Conservation (phyloP, 768 basidiomycete species). For the Amanita phalloides region DNA sequence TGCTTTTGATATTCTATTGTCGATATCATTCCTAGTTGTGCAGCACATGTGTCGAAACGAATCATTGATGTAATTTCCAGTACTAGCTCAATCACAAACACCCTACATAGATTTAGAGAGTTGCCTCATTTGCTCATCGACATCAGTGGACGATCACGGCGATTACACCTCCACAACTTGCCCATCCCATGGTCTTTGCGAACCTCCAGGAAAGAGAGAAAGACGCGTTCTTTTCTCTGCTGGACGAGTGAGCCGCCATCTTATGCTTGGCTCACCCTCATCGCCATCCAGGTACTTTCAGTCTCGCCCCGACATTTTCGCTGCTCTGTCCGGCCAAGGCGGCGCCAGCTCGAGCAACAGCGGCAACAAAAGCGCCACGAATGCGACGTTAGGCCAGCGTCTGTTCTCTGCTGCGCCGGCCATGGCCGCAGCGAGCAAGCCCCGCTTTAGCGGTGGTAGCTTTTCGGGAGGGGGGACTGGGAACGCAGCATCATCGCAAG, state of each 20-base stretch:
- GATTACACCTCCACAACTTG: background rate
- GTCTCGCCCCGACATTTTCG: constrained; percentile 57
- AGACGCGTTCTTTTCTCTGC: constrained; percentile 68
- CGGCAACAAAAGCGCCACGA: constrained; percentile 14
- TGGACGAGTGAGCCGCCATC: constrained; percentile 56
- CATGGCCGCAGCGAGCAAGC: constrained; percentile 16
- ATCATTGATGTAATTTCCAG: background rate
- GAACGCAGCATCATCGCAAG: no score
- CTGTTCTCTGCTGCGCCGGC: constrained; percentile 33
- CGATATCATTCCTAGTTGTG: constrained; percentile 10
- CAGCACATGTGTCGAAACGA: background rate
- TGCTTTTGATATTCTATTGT: constrained; percentile 9
- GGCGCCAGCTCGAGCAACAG: background rate
- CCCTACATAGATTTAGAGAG: constrained; percentile 6
- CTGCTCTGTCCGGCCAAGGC: constrained; percentile 14
- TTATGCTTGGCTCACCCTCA: constrained; percentile 5
- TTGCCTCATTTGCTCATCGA: background rate
- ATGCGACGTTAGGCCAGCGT: constrained; percentile 21
- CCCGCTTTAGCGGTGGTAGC: constrained; percentile 3
- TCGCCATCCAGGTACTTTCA: constrained; percentile 49
- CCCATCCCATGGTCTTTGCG: constrained; percentile 52
- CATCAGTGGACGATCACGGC: background rate
- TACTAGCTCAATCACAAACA: background rate
- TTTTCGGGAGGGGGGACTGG: background rate
- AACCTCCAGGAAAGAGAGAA: constrained; percentile 60